phyloP scores from a whole-genome alignment of 768 basidiomycete species.

The Podaxis sp. region DNA sequence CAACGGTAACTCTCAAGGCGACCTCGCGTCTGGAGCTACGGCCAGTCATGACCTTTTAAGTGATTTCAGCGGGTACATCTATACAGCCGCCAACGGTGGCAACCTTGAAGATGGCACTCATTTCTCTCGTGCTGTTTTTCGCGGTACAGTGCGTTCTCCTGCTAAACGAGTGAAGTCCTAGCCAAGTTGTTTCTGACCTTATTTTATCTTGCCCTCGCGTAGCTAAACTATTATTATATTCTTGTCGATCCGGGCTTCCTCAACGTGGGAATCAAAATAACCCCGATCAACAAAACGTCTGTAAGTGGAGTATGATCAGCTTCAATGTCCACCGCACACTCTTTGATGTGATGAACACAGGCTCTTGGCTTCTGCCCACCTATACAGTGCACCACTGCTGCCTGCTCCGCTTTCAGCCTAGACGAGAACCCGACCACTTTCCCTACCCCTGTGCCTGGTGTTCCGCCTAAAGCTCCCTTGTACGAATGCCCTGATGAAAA shows the following conservation, averaged over 20 bases:
- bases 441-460: constrained; percentile 16
- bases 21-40: constrained; percentile 13
- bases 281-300: constrained; percentile 17
- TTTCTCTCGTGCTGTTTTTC: constrained; percentile 17
- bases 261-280: constrained; percentile 27
- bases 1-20: constrained; percentile 19
- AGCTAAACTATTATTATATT: constrained; percentile 30
- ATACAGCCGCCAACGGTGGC: neutral
- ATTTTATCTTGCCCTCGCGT: neutral
- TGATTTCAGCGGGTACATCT: neutral
- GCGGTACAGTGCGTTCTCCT: constrained; percentile 4
- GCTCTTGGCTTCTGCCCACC: constrained; percentile 24
- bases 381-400: constrained; percentile 20
- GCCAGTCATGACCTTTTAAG: constrained; percentile 8
- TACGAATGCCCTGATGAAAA: constrained; percentile 22
- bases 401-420: constrained; percentile 24
- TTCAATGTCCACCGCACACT: neutral
- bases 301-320: neutral
- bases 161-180: neutral
- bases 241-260: constrained; percentile 25
- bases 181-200: neutral
- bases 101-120: neutral
- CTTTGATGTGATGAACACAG: constrained; percentile 1
- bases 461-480: constrained; percentile 21
- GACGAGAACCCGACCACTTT: constrained; percentile 24